A percentile compares a stretch with the other conserved stretches of the same genome.
Conservation (phyloP, 2,329 filamentous ascomycete genomes). For the Aureobasidium sp. region DNA sequence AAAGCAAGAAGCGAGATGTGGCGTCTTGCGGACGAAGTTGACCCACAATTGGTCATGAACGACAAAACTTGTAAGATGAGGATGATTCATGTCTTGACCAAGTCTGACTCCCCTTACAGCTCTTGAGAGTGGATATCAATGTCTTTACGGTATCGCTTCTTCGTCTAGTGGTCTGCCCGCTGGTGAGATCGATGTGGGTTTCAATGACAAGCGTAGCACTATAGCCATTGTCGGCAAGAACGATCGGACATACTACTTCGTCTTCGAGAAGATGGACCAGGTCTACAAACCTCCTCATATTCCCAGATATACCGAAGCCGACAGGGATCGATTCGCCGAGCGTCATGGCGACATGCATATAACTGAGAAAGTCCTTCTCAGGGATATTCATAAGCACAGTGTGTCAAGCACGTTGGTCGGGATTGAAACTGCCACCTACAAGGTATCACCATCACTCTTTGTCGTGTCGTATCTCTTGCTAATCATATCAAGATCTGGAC, state of each 20-base stretch:
- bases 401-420: conserved; percentile 23
- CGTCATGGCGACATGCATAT: conserved; percentile 18
- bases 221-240: conserved; percentile 25
- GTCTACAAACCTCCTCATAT: conserved; percentile 25
- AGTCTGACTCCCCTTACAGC: conserved; percentile 12
- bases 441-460: not conserved
- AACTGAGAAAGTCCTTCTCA: conserved; percentile 22
- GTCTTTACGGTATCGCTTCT: conserved; percentile 33
- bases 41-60: conserved; percentile 13
- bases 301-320: conserved; percentile 26
- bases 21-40: conserved; percentile 15
- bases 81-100: not conserved
- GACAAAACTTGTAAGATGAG: conserved; percentile 13
- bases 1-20: conserved; percentile 20
- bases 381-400: conserved; percentile 23
- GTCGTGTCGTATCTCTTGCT: not conserved
- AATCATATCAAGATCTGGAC: conserved; percentile 14
- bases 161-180: conserved; percentile 16
- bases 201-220: conserved; percentile 19
- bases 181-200: conserved; percentile 16
- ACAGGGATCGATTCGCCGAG: conserved; percentile 24
- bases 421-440: conserved; percentile 20
- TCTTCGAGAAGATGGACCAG: conserved; percentile 25
- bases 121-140: conserved; percentile 21
- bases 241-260: conserved; percentile 29